Evolutionary conservation across 2,329 filamentous ascomycete genomes (phyloP).

Genomic region (Xylogone sp.): DNA sequence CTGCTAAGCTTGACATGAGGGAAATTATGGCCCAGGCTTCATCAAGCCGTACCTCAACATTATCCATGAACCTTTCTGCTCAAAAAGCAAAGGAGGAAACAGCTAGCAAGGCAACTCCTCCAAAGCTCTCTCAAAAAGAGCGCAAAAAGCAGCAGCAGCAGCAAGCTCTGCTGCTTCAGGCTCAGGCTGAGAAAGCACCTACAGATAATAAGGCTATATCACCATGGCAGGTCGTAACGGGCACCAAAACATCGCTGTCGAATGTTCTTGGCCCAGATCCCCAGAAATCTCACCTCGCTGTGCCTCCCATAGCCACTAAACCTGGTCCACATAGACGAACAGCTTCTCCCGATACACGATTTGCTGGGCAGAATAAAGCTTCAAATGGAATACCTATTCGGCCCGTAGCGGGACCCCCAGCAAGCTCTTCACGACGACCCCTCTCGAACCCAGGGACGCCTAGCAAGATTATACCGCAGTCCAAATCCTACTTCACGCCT

Average conservation of each 20-base stretch:
- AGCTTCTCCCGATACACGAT: slow-evolving; percentile 60
- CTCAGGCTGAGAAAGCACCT: slow-evolving; percentile 35
- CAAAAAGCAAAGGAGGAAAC: slow-evolving; percentile 35
- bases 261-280: slow-evolving; percentile 38
- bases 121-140: slow-evolving; percentile 86
- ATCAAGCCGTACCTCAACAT: slow-evolving; percentile 40
- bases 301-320: slow-evolving; percentile 19
- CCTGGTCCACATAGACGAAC: slow-evolving; percentile 39
- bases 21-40: slow-evolving; percentile 80
- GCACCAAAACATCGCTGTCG: slow-evolving; percentile 46
- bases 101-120: slow-evolving; percentile 33
- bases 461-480: slow-evolving; percentile 49
- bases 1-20: slow-evolving; percentile 49
- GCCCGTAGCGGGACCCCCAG: slow-evolving; percentile 7
- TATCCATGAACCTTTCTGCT: slow-evolving; percentile 51
- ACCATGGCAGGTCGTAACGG: slow-evolving; percentile 64
- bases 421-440: slow-evolving; percentile 6
- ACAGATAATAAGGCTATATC: slow-evolving; percentile 36
- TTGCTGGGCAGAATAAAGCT: slow-evolving; percentile 48
- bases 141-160: slow-evolving; percentile 73
- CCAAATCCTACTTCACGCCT: slow-evolving; percentile 54
- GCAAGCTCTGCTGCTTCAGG: slow-evolving; percentile 29
- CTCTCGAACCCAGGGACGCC: slow-evolving; percentile 24
- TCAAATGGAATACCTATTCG: slow-evolving; percentile 10
- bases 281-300: slow-evolving; percentile 23